Conservation (phyloP, 2,329 filamentous ascomycete genomes). For the Achaetomium macrosporum region DNA sequence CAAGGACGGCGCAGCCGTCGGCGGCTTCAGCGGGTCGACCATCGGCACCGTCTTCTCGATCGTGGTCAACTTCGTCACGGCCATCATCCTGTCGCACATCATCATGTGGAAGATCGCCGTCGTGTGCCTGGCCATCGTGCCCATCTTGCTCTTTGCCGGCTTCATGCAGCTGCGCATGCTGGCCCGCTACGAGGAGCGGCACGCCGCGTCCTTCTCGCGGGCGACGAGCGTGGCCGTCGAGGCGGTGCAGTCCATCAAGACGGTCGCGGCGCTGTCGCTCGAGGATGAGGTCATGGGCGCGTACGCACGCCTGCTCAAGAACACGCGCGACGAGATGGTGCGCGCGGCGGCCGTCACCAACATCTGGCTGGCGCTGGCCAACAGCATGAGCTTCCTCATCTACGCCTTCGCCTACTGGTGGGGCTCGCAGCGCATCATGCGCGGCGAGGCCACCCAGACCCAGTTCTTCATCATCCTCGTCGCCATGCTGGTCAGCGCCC, state of each 20-base stretch:
- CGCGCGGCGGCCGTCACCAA: neutral
- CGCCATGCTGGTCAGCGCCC: conserved; percentile 65
- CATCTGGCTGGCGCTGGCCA: conserved; percentile 39
- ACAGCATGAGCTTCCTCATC: conserved; percentile 47
- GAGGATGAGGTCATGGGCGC: conserved; percentile 46
- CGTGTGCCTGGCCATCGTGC: conserved; percentile 63
- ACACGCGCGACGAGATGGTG: conserved; percentile 33
- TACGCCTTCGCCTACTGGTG: conserved; percentile 75
- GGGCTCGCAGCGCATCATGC: conserved; percentile 64
- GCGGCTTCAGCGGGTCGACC: conserved; percentile 64
- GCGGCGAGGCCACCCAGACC: conserved; percentile 56
- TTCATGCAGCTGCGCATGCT: conserved; percentile 61
- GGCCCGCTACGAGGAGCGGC: conserved; percentile 54
- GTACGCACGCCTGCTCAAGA: conserved; percentile 46
- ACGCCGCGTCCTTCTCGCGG: conserved; percentile 57
- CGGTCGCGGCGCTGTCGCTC: conserved; percentile 49
- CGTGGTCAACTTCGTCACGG: conserved; percentile 60
- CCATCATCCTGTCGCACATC: conserved; percentile 63
- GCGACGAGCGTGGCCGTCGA: conserved; percentile 62
- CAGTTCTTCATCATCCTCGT: conserved; percentile 71
- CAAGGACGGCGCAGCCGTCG: conserved; percentile 60
- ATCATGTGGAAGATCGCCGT: conserved; percentile 72
- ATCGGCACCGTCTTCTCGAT: conserved; percentile 67
- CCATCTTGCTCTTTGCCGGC: conserved; percentile 61
- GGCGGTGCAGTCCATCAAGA: conserved; percentile 60